Percentiles rank a stretch among this genome's conserved stretches.
These are phyloP conservation scores for Diaporthe batatas DNA, from an alignment of 2,329 filamentous ascomycete genomes.

Conservation along the genomic window DNA sequence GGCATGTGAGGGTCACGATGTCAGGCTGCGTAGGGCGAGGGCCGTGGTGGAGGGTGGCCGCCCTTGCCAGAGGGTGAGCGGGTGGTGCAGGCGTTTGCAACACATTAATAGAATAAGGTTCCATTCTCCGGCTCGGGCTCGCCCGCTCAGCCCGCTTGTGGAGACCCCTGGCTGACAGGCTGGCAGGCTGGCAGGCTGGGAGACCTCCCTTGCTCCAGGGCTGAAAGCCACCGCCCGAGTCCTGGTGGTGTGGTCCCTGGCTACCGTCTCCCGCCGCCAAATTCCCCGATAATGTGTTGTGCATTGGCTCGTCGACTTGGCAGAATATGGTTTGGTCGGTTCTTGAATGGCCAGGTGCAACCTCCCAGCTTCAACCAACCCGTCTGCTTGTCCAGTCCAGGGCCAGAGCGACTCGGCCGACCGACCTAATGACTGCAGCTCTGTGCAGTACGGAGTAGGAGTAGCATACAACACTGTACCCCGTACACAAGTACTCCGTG, in stretches of 20 bases:
- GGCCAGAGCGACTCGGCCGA: not conserved
- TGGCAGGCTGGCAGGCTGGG: not conserved
- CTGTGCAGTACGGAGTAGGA: not conserved
- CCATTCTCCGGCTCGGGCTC: slow-evolving; percentile 29
- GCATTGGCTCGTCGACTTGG: not conserved
- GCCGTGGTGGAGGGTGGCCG: slow-evolving; percentile 2
- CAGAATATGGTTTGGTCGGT: not conserved
- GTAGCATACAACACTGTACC: too few species aligned
- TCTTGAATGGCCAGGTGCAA: not conserved
- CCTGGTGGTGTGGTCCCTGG: too few species aligned
- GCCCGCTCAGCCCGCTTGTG: slow-evolving; percentile 29
- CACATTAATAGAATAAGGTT: slow-evolving; percentile 26
- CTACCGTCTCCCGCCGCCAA: slow-evolving; percentile 14
- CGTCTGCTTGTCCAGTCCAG: not conserved
- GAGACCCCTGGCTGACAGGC: slow-evolving; percentile 14
- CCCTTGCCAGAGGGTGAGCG: not conserved
- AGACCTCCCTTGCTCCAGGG: slow-evolving; percentile 10
- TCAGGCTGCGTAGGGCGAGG: not conserved
- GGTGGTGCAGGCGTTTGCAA: slow-evolving; percentile 1
- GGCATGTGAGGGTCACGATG: not conserved
- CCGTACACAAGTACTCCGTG: not conserved
- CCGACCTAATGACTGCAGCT: not conserved
- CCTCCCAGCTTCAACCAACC: too few species aligned
- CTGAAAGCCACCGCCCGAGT: slow-evolving; percentile 12
- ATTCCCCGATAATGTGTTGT: slow-evolving; percentile 30